A percentile compares a stretch with the other conserved stretches of the same genome.
These are phyloP conservation scores for Rhodotorula sp. DNA, from an alignment of 1,284 basidiomycete genomes.

Conservation along the genomic window DNA sequence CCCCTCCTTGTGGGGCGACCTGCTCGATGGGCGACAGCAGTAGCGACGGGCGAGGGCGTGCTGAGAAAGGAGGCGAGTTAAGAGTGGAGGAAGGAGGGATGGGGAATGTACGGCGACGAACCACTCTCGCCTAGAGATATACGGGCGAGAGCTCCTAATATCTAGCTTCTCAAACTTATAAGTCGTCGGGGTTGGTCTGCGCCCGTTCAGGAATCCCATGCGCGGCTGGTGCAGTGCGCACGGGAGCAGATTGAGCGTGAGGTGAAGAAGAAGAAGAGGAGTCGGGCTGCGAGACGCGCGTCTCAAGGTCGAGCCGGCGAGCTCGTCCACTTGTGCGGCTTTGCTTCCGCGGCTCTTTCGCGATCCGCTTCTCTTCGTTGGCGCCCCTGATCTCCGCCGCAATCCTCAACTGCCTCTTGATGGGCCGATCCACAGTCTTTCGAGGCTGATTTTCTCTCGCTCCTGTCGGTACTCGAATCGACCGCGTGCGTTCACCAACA, in stretches of 20 bases:
- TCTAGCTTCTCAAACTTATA: conserved; percentile 5
- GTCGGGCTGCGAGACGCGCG: not conserved
- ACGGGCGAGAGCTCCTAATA: conserved; percentile 1
- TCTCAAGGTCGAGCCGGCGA: not conserved
- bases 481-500: no score
- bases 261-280: conserved; percentile 6
- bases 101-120: conserved; percentile 3
- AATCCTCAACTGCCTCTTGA: no score
- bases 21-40: no score
- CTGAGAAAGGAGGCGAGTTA: no score
- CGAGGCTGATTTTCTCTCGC: no score
- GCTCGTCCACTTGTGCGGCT: not conserved
- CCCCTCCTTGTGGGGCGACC: no score
- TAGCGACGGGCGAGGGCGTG: no score
- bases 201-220: conserved; percentile 14
- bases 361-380: no score
- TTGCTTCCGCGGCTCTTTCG: no score
- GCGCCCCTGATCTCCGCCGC: no score
- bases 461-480: no score
- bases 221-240: conserved; percentile 1
- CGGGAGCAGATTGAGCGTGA: conserved; percentile 2
- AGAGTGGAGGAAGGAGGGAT: not conserved
- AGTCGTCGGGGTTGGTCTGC: conserved; percentile 8
- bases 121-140: not conserved
- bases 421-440: no score